Conservation (phyloP, 192 early-diverging fungal genomes). For the Kickxella alabastrina region DNA sequence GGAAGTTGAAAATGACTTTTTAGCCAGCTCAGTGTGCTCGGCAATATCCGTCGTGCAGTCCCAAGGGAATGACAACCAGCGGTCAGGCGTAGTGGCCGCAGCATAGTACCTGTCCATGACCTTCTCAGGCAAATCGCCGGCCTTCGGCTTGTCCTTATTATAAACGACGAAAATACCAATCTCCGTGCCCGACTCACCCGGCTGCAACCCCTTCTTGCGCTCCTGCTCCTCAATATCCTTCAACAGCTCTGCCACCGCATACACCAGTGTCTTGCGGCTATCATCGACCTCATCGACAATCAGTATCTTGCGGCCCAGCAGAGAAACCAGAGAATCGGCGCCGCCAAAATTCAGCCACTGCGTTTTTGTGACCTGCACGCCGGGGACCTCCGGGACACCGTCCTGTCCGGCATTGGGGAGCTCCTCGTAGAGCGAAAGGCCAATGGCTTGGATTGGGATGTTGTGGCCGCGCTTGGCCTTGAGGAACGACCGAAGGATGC, state of each 20-base stretch:
- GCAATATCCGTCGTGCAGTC: slow-evolving; percentile 66
- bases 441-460: slow-evolving; percentile 76
- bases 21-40: slow-evolving; percentile 59
- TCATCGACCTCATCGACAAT: slow-evolving; percentile 82
- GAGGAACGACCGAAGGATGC: slow-evolving; percentile 70
- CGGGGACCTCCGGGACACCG: slow-evolving; percentile 45
- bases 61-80: slow-evolving; percentile 75
- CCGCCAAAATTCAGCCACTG: slow-evolving; percentile 79
- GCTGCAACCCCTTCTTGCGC: slow-evolving; percentile 32
- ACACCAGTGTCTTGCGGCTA: slow-evolving; percentile 67
- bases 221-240: slow-evolving; percentile 65
- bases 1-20: slow-evolving; percentile 12
- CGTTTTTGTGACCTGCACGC: slow-evolving; percentile 68
- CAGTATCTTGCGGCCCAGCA: slow-evolving; percentile 67
- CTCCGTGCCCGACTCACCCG: slow-evolving; percentile 49
- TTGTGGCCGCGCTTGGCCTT: slow-evolving; percentile 64
- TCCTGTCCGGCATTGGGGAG: slow-evolving; percentile 41
- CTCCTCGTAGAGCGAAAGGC: slow-evolving; percentile 73
- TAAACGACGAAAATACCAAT: slow-evolving; percentile 75
- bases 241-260: slow-evolving; percentile 65
- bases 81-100: slow-evolving; percentile 68
- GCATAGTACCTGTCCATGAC: slow-evolving; percentile 66
- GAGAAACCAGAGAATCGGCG: slow-evolving; percentile 55
- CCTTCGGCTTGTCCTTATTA: slow-evolving; percentile 76
- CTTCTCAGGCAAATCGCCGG: slow-evolving; percentile 55